Percentiles rank a stretch among this genome's conserved stretches.
phyloP scores from a whole-genome alignment of 164 flowering plant species.

The Nelumbo lutea region DNA sequence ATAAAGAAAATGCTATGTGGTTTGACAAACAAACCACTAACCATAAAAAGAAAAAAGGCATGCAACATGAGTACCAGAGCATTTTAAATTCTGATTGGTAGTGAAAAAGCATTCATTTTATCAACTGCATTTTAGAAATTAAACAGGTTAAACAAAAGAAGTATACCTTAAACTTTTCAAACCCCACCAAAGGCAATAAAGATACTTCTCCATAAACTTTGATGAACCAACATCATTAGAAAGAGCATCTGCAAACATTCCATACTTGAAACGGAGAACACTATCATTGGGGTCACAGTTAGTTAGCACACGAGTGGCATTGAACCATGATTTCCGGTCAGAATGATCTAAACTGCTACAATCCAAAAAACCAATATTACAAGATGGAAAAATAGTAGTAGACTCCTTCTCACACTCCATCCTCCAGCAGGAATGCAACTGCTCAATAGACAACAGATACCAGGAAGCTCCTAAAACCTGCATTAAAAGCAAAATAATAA shows the following conservation, averaged over 20 bases:
- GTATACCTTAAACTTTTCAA: conserved; percentile 71
- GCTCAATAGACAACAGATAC: conserved; percentile 69
- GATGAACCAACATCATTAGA: conserved; percentile 50
- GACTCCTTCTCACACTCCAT: conserved; percentile 32
- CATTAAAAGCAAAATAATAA: neutral
- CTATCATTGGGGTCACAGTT: conserved; percentile 46
- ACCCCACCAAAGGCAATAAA: conserved; percentile 98
- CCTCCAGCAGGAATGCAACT: conserved; percentile 73
- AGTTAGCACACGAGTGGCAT: conserved; percentile 40
- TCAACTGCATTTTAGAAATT: neutral
- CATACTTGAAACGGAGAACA: conserved; percentile 43
- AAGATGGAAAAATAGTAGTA: conserved; percentile 16
- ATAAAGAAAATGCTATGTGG: no score
- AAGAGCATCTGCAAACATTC: conserved; percentile 80
- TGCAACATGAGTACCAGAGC: no score
- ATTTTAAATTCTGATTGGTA: no score
- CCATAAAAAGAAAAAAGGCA: no score
- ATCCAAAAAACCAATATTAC: conserved; percentile 45
- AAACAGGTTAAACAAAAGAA: neutral
- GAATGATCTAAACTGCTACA: conserved; percentile 24
- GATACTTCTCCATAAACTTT: conserved; percentile 44
- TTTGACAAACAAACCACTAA: no score
- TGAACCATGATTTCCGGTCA: conserved; percentile 51
- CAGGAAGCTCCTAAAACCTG: conserved; percentile 87
- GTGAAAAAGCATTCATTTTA: neutral